Evolutionary conservation across 2,329 filamentous ascomycete species (phyloP).

Genomic region (Exophiala aquamarina): DNA sequence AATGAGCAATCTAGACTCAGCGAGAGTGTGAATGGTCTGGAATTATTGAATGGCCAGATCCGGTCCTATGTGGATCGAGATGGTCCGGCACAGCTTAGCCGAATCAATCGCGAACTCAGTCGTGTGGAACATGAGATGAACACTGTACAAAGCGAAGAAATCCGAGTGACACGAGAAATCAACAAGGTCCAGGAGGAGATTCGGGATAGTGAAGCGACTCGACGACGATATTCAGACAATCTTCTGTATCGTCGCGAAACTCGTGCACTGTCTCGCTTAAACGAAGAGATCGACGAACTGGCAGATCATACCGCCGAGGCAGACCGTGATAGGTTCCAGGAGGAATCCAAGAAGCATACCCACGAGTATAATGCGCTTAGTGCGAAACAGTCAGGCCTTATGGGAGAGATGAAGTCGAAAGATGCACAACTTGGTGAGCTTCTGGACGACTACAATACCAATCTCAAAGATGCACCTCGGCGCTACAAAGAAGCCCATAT

Average conservation of each 20-base stretch:
- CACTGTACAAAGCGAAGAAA: constrained; percentile 66
- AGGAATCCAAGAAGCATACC: constrained; percentile 68
- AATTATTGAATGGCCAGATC: constrained; percentile 74
- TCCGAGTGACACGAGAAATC: constrained; percentile 65
- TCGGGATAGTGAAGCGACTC: constrained; percentile 76
- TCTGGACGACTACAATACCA: constrained; percentile 76
- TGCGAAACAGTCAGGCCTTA: constrained; percentile 71
- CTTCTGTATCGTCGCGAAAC: constrained; percentile 77
- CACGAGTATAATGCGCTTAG: constrained; percentile 66
- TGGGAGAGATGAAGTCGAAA: constrained; percentile 78
- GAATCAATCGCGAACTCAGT: constrained; percentile 68
- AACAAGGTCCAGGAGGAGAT: constrained; percentile 77
- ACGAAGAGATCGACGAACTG: constrained; percentile 70
- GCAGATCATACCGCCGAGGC: constrained; percentile 77
- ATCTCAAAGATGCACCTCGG: constrained; percentile 78
- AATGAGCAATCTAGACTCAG: constrained; percentile 70
- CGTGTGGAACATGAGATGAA: constrained; percentile 66
- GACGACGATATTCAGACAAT: constrained; percentile 86
- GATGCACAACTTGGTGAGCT: constrained; percentile 74
- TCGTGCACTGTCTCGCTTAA: constrained; percentile 66
- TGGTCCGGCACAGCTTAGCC: constrained; percentile 69
- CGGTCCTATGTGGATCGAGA: constrained; percentile 74
- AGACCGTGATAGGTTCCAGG: constrained; percentile 73
- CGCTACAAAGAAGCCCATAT: constrained; percentile 88
- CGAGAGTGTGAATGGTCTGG: constrained; percentile 74